phyloP scores from a whole-genome alignment of 352 stramenopile species.

The Globisporangium cylindrosporum region DNA sequence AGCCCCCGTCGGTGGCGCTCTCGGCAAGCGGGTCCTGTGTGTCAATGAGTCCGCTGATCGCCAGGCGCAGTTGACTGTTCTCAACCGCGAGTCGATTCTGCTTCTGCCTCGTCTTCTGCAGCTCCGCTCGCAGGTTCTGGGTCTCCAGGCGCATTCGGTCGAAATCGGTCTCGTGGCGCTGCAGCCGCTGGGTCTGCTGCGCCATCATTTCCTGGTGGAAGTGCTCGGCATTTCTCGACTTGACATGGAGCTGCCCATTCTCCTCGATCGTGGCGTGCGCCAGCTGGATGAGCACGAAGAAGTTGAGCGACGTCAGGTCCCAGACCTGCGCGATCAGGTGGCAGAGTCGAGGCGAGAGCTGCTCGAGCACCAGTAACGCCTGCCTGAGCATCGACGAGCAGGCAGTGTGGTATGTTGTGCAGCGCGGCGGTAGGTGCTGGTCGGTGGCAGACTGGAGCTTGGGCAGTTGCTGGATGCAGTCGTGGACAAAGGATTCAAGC shows the following conservation, averaged over 20 bases:
- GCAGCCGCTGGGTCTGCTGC: background rate
- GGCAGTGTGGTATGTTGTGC: background rate
- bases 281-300: background rate
- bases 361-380: background rate
- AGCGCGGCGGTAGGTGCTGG: background rate
- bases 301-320: background rate
- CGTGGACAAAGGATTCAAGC: background rate
- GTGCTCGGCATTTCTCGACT: background rate
- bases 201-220: background rate
- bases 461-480: background rate
- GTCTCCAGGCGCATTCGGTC: background rate
- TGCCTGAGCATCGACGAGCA: background rate
- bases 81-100: background rate
- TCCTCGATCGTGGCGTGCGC: background rate
- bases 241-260: background rate
- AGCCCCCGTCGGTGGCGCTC: background rate
- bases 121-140: background rate
- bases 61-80: background rate
- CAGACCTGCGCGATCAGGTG: background rate
- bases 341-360: background rate
- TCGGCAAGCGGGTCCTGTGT: background rate
- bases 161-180: background rate
- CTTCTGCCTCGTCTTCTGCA: background rate
- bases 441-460: background rate
- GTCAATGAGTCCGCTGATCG: background rate